Base-by-base conservation (phyloP, 768 basidiomycete genomes). In the Rhizopogon roseolus region DNA sequence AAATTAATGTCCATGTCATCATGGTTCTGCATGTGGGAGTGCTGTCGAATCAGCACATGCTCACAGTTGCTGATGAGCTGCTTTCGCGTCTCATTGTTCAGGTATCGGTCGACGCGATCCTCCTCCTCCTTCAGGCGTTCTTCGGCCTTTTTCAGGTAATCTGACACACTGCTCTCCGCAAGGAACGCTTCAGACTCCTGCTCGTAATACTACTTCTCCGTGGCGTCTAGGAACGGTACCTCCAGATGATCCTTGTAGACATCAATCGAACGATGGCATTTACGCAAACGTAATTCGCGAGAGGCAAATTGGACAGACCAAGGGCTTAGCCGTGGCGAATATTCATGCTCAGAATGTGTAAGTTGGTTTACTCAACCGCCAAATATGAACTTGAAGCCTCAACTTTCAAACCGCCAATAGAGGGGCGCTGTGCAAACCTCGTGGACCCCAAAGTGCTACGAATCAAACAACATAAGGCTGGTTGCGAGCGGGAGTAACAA, bases 111-210 rank as follows among this genome's bases (percentile, higher is more conserved):
- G 19, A 98, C 93, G 22, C 96, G 84, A 64, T 95, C 91, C 69
- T 96, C 93, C 64, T 99, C 96, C 70, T 99, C 95, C 54, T 84
- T 82, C 54, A 99, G 73, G 42, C 96, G 83, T 63, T 90, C 89
- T 66, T 97, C 96, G 1, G 93, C 95, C 70, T 91, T 95, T 74
- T 86, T 93, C 67, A 99, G 76, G 69, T 98, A 99, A 65, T 98
- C 96, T 10, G 92, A 90, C 48, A 98, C 87, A 54, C 81, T 88
- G 72, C 93, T 93, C 63, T 86, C 84, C 2, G 87, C 85, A 27
- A 98, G 80, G 77, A 93, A 99, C 4, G 86, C 80, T 59, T 93
- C 87, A 0, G 93, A 95, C 70, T 99, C 95, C 60, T 87, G 81
- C 62, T 83, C 86, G 78, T 98, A 99, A 70, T 93, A 97, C n/a